phyloP scores from a whole-genome alignment of 257 asterid species.

The Orobanche coerulescens region DNA sequence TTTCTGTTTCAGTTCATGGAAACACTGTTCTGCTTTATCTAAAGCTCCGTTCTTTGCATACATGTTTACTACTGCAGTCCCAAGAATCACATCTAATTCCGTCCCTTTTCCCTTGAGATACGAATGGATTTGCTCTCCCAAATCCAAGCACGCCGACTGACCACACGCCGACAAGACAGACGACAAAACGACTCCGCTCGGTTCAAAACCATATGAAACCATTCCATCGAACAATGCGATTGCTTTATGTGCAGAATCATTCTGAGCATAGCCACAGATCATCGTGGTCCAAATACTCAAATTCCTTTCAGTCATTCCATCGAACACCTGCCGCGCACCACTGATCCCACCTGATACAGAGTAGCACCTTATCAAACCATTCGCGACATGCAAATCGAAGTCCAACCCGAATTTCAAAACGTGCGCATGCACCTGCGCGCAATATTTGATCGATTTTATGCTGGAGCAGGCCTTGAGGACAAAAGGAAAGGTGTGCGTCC shows the following conservation, averaged over 20 bases:
- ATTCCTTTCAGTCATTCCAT: constrained; percentile 38
- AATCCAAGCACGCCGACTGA: constrained; percentile 57
- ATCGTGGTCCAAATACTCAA: constrained; percentile 74
- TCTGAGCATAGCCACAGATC: constrained; percentile 78
- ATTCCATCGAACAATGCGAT: constrained; percentile 48
- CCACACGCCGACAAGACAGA: constrained; percentile 86
- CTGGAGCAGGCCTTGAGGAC: constrained; percentile 65
- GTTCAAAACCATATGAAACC: constrained; percentile 48
- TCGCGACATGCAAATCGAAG: constrained; percentile 50
- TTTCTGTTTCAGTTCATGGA: constrained; percentile 41
- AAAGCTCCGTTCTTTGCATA: constrained; percentile 74
- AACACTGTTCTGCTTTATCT: constrained; percentile 45
- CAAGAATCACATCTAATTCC: constrained; percentile 59
- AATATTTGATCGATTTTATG: constrained; percentile 18
- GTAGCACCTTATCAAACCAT: constrained; percentile 52
- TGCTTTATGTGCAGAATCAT: constrained; percentile 36
- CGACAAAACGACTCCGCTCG: constrained; percentile 46
- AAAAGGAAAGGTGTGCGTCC: constrained; percentile 72
- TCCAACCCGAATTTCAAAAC: constrained; percentile 53
- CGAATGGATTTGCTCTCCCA: constrained; percentile 58
- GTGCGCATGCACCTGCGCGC: constrained; percentile 56
- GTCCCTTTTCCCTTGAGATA: constrained; percentile 46
- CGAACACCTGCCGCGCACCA: constrained; percentile 60
- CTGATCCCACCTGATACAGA: constrained; percentile 41
- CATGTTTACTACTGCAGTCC: constrained; percentile 86